phyloP scores from a whole-genome alignment of 2,329 filamentous ascomycete species.

The Ceratocystis papillata region DNA sequence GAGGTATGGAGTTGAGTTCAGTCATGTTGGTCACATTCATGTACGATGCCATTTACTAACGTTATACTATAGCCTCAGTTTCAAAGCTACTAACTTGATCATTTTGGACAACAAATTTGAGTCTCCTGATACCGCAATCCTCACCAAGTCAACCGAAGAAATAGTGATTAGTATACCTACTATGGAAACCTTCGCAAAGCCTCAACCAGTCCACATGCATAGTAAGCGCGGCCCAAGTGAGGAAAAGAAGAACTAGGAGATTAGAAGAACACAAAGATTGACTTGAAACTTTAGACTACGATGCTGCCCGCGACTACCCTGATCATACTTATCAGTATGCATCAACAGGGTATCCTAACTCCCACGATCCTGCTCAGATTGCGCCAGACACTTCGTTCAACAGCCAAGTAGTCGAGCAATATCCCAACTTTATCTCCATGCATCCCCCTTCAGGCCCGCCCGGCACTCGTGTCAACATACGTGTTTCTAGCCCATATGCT shows the following conservation, averaged over 20 bases:
- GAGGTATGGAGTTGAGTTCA: slow-evolving; percentile 37
- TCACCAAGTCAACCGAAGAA: slow-evolving; percentile 42
- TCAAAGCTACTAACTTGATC: slow-evolving; percentile 37
- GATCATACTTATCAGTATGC: slow-evolving; percentile 45
- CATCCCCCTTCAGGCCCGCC: slow-evolving; percentile 56
- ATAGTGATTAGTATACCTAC: slow-evolving; percentile 37
- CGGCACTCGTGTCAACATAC: slow-evolving; percentile 61
- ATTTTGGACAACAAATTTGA: slow-evolving; percentile 45
- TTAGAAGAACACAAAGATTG: background rate
- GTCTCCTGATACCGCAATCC: slow-evolving; percentile 46
- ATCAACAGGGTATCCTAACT: slow-evolving; percentile 33
- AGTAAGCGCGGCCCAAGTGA: slow-evolving; percentile 48
- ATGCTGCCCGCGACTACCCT: slow-evolving; percentile 50
- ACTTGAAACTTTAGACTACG: slow-evolving; percentile 39
- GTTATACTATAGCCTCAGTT: background rate
- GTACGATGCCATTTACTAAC: background rate
- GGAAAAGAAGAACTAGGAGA: background rate
- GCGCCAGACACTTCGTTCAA: slow-evolving; percentile 44
- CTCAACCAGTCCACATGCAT: slow-evolving; percentile 64
- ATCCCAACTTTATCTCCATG: slow-evolving; percentile 43
- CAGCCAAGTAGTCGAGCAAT: slow-evolving; percentile 54
- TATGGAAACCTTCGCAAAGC: slow-evolving; percentile 58
- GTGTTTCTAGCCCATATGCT: slow-evolving; percentile 57
- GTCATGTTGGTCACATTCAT: background rate
- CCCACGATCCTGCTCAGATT: slow-evolving; percentile 30